Evolutionary conservation across 2,329 filamentous ascomycete genomes (phyloP), one percentile per base, ranked within the genome.

Genomic region (Amesomyces nigricolor): DNA sequence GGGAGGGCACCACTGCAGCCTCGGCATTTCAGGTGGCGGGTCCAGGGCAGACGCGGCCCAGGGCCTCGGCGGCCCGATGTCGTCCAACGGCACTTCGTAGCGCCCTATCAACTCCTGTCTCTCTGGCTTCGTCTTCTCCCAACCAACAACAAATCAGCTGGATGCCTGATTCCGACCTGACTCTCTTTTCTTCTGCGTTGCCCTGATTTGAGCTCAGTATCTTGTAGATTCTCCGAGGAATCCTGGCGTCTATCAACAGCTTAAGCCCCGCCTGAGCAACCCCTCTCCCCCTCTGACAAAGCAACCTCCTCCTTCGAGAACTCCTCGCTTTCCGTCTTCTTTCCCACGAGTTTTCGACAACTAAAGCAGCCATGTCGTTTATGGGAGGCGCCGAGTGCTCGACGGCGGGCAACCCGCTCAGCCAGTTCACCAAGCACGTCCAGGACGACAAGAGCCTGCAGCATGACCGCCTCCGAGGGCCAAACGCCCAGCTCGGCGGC

Each of bases 341-440:
- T 22, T 5, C 11, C 11, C 38, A 6, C 35, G 8, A 26, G 4
- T 29, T 22, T 22, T 14, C 44, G 26, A 0, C 47, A 26, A 9
- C 10, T 37, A 14, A 50, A 38, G 37, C 48, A 47, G 19, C 40
- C 50, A 97, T 99, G 92, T 96, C 92, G 53, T 97, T 99, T 72
- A 81, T 97, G 66, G 89, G 90, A 73, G 91, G 92, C 65, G 88
- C 92, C 65, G 94, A 97, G 76, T 99, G 94, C 80, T 97, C 92
- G 54, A 95, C 94, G 59, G 91, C 89, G 62, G 90, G 87, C 68
- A 99, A 99, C 73, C 94, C 95, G 56, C 85, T 99, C 66, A 92
- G 89, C 70, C 94, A 97, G 78, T 95, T 99, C 72, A 90, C 91
- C 62, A 99, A 99, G 74, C 91, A 96, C 72, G 89, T 94, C 55